These are phyloP conservation scores for Bipolaris oryzae DNA, from an alignment of 2,329 filamentous ascomycete species.

Conservation along the genomic window DNA sequence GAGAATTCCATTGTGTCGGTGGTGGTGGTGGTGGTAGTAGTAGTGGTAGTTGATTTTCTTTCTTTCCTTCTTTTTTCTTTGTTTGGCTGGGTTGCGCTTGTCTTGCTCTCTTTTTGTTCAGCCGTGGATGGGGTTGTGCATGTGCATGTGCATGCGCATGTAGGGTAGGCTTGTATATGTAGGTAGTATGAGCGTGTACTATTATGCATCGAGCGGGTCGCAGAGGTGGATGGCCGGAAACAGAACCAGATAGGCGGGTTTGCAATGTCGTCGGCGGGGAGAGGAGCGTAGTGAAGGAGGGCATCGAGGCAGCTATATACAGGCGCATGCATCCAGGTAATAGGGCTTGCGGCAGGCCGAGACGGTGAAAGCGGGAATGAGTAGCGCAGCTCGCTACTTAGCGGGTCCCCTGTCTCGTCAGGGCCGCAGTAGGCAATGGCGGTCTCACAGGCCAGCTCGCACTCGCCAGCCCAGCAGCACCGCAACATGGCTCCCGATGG, in stretches of 20 bases:
- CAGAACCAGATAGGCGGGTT: slow-evolving; percentile 11
- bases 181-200: neutral
- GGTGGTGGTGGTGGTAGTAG: neutral
- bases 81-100: slow-evolving; percentile 13
- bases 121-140: too few species aligned
- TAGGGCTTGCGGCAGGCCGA: slow-evolving; percentile 23
- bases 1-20: slow-evolving; percentile 31
- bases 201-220: neutral
- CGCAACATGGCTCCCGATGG: slow-evolving; percentile 14
- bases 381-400: slow-evolving; percentile 30
- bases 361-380: slow-evolving; percentile 36
- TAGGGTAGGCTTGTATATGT: too few species aligned
- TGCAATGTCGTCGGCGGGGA: slow-evolving; percentile 22
- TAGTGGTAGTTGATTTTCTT: too few species aligned
- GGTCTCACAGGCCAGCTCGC: slow-evolving; percentile 15
- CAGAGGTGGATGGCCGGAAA: neutral
- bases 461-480: slow-evolving; percentile 16
- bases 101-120: neutral
- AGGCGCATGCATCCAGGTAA: slow-evolving; percentile 1
- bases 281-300: slow-evolving; percentile 25
- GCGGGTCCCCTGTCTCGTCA: slow-evolving; percentile 13
- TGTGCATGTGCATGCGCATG: neutral
- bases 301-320: slow-evolving; percentile 32
- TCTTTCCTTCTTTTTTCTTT: too few species aligned
- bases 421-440: neutral